Conservation (phyloP, 1,139 yeast species). For the Torulaspora globosa region DNA sequence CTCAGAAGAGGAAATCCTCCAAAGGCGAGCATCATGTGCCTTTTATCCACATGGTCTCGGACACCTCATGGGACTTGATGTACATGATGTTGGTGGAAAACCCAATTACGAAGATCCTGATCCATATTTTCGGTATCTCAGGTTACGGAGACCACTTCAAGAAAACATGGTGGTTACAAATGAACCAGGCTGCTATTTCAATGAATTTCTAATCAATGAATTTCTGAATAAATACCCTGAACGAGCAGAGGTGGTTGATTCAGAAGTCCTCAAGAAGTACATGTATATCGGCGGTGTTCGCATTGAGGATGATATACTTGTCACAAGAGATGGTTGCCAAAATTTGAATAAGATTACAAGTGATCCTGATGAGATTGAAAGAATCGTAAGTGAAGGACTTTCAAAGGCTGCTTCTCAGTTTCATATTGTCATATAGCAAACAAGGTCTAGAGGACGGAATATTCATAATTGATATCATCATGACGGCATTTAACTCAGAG, state of each 20-base stretch:
- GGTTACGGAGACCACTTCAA: slow-evolving; percentile 70
- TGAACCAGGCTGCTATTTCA: slow-evolving; percentile 93
- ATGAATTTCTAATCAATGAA: slow-evolving; percentile 70
- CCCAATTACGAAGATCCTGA: slow-evolving; percentile 82
- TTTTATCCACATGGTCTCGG: slow-evolving; percentile 97
- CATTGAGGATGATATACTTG: slow-evolving; percentile 86
- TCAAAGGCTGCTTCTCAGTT: slow-evolving; percentile 59
- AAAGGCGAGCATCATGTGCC: slow-evolving; percentile 65
- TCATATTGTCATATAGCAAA: slow-evolving; percentile 41
- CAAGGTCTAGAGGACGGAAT: no score
- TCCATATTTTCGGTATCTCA: slow-evolving; percentile 66
- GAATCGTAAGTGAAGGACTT: slow-evolving; percentile 69
- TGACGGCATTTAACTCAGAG: no score
- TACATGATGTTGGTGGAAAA: slow-evolving; percentile 90
- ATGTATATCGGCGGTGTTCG: slow-evolving; percentile 93
- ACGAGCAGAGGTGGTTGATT: slow-evolving; percentile 59
- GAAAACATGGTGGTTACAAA: slow-evolving; percentile 86
- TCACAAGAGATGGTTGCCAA: slow-evolving; percentile 72
- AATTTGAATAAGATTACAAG: slow-evolving; percentile 78
- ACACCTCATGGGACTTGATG: slow-evolving; percentile 88
- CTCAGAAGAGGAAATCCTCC: slow-evolving; percentile 60
- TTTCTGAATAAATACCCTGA: slow-evolving; percentile 51
- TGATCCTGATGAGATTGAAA: slow-evolving; percentile 76
- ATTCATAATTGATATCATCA: no score
- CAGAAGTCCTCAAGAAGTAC: slow-evolving; percentile 65